Evolutionary conservation across 176 grass and related monocot species (phyloP), one percentile per base, ranked within the genome.

Genomic region (Lolium multiflorum): DNA sequence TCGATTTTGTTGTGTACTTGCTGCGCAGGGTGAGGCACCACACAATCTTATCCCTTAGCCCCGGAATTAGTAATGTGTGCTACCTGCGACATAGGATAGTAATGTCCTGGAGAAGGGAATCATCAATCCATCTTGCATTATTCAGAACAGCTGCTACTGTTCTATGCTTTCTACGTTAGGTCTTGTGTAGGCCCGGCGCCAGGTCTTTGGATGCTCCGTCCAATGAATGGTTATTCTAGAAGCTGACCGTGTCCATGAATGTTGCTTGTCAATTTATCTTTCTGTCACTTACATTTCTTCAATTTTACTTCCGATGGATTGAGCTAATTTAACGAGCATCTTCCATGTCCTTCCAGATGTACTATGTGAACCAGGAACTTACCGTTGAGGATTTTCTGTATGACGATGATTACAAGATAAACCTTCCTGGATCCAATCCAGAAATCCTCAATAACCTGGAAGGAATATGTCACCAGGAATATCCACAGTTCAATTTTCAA

Each of bases 321-420:
- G 28, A 78, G 58, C n/a, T 72, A 54, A 65, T 85, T 88, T 82
- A 88, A 66, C 12, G 50, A 63, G 13, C 5, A 43, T 88, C 81
- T 66, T 14, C 37, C 74, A 50, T 83, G 77, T 87, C 43, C 66
- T 89, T 89, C 77, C 90, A 94, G 94, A 83, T 87, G 84, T 97
- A 92, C 80, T 97, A 92, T 92, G 91, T 94, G 47, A 94, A 92
- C 46, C 92, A 91, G 86, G 94, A 93, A 74, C 92, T 91, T 75
- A 88, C 88, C 2, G 85, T 91, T 77, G 92, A 97, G 75, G 88
- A 93, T 87, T 94, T 92, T 77, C 86, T 97, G 21, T 97, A 92
- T 13, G 39, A 92, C 44, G 87, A 97, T 77, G 83, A 90, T 81
- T 93, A 89, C 84, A 93, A 93, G 83, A 88, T 88, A 88, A 88